Base-by-base conservation (phyloP, 2,329 filamentous ascomycete species). In the Dactylellina leptospora region DNA sequence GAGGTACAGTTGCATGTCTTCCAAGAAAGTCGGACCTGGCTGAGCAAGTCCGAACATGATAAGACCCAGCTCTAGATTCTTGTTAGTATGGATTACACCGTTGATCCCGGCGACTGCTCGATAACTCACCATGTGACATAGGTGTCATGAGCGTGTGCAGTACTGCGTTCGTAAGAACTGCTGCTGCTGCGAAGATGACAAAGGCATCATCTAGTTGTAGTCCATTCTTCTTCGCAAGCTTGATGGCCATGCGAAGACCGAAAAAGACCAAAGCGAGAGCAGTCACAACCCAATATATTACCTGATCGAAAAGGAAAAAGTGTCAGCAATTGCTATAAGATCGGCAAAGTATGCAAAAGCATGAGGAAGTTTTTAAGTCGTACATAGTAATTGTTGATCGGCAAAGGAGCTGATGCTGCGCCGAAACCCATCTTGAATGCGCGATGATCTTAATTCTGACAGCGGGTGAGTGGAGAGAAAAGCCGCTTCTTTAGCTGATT, bases 1-100 rank as follows among this genome's bases (percentile, higher is more conserved):
- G 33, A 78, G 76, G 40, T 78, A 78, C 2, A 56, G 23, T 53
- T 76, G 72, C 10, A 76, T 76, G 16, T 63, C 59, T 20, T 47
- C 53, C 18, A 72, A 3, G 20, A 72, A 72, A n/a, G 16, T 60
- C 25, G 45, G 22, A 5, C 59, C 59, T 5, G 68, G 68, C 27
- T 64, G 53, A 10, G 53, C 59, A 25, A 64, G 68, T 25, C 68
- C 68, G 10, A 72, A 47, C 45, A 72, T 55, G 10, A 72, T 58
- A 8, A 59, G 16, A 20, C 53, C 54, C 51, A 72, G 23, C 3
- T 27, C 66, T 72, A 42, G 6, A 16, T 20, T 47, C 13, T 50
- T 27, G 23, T 22, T 13, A 36, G 44, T 27, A 16, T 13, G n/a
- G n/a, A 6, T 13, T 1, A 33, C 9, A 33, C 25, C 1, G 23